These are phyloP conservation scores for Thalassiosira hispida DNA, from an alignment of 352 stramenopile genomes.

Conservation along the genomic window DNA sequence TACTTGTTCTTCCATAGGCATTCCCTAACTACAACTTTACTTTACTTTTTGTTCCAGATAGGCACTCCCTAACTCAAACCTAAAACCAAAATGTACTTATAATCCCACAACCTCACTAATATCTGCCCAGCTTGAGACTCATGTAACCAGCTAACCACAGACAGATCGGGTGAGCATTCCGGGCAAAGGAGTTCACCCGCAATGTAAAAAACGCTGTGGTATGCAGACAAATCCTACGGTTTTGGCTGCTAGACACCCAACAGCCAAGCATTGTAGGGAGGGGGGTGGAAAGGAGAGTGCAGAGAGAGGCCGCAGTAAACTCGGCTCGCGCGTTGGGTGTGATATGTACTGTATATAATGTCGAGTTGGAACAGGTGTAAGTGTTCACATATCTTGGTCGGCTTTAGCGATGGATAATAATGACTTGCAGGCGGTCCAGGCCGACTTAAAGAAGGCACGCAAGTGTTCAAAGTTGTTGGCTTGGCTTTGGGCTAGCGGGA, in stretches of 20 bases:
- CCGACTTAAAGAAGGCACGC: not conserved
- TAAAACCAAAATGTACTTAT: no score
- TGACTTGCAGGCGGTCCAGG: not conserved
- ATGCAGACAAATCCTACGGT: not conserved
- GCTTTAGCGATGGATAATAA: not conserved
- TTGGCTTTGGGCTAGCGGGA: not conserved
- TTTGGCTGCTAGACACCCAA: no score
- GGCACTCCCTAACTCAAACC: no score
- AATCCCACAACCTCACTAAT: no score
- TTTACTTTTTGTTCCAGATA: no score
- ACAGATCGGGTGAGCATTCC: not conserved
- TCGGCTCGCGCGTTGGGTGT: not conserved
- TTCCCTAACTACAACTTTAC: no score
- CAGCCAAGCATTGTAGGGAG: not conserved
- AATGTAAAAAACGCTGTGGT: not conserved
- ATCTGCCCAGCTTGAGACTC: no score
- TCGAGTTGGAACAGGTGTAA: not conserved
- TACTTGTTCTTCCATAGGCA: no score
- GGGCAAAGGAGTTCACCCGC: not conserved
- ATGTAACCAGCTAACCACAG: no score
- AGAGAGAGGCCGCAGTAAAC: not conserved
- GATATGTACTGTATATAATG: not conserved
- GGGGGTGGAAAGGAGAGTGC: not conserved
- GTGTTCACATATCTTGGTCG: conserved; percentile 10
- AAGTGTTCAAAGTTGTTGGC: no score